A percentile compares a stretch with the other conserved stretches of the same genome.
Evolutionary conservation across 2,329 filamentous ascomycete species (phyloP).

Genomic region (Cercospora zeae-maydis): DNA sequence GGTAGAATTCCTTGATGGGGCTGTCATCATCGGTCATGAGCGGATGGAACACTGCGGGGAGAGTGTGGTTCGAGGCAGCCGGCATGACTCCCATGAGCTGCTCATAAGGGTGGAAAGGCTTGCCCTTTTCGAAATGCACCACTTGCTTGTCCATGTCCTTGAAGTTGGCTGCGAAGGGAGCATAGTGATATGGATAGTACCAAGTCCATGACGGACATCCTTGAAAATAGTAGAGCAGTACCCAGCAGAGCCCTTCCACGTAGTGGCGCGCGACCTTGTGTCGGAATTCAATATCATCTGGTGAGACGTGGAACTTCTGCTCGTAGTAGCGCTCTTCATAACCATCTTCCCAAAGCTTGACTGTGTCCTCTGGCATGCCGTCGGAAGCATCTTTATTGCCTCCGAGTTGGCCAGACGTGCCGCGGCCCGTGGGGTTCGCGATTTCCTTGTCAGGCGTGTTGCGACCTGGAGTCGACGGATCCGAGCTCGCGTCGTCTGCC

Average conservation of each 20-base stretch:
- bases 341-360: constrained; percentile 90
- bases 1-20: constrained; percentile 96
- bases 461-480: constrained; percentile 53
- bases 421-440: constrained; percentile 28
- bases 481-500: constrained; percentile 31
- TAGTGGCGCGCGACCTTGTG: constrained; percentile 87
- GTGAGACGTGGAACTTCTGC: constrained; percentile 85
- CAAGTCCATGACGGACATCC: constrained; percentile 98
- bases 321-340: constrained; percentile 96
- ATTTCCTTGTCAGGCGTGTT: constrained; percentile 50
- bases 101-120: constrained; percentile 86
- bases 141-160: constrained; percentile 74
- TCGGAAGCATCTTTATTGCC: constrained; percentile 51
- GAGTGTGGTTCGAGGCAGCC: constrained; percentile 84
- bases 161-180: constrained; percentile 95
- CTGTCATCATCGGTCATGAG: constrained; percentile 87
- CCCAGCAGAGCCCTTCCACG: constrained; percentile 92
- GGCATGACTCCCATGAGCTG: constrained; percentile 98
- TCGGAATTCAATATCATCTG: constrained; percentile 78
- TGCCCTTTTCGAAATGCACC: constrained; percentile 77
- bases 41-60: constrained; percentile 82
- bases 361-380: constrained; percentile 70
- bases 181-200: constrained; percentile 99
- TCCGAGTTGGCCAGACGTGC: constrained; percentile 34
- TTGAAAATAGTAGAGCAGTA: constrained; percentile 94